Conservation (phyloP, 106 monocot genomes). For the Acorus gramineus region DNA sequence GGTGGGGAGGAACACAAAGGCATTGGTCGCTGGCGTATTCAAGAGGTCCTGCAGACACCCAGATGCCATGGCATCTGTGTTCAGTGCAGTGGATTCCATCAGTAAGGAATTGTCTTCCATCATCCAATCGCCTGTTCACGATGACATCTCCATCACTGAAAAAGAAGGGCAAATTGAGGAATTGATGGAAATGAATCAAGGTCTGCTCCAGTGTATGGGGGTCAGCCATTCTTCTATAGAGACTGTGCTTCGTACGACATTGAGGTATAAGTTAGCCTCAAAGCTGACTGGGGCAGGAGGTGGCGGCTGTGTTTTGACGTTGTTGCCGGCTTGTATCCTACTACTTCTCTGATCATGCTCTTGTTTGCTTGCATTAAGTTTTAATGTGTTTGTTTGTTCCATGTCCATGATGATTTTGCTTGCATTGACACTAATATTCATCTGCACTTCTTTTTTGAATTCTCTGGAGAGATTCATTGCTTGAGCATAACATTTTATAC, state of each 20-base stretch:
- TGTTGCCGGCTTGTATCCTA: slow-evolving; percentile 72
- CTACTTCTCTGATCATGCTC: no score
- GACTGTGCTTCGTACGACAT: slow-evolving; percentile 57
- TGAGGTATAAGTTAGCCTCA: slow-evolving; percentile 70
- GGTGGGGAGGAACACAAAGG: slow-evolving; percentile 84
- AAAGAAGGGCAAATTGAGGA: slow-evolving; percentile 73
- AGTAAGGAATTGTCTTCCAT: slow-evolving; percentile 57
- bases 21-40: slow-evolving; percentile 68
- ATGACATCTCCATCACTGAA: slow-evolving; percentile 46
- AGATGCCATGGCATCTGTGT: slow-evolving; percentile 72
- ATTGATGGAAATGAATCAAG: slow-evolving; percentile 96
- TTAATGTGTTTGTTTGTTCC: no score
- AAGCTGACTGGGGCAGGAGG: slow-evolving; percentile 97
- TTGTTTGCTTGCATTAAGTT: no score
- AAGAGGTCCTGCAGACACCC: slow-evolving; percentile 64
- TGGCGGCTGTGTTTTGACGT: slow-evolving; percentile 92
- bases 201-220: slow-evolving; percentile 83
- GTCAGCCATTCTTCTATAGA: slow-evolving; percentile 91
- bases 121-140: slow-evolving; percentile 42
- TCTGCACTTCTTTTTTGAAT: no score
- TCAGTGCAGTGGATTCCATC: slow-evolving; percentile 66
- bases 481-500: no score
- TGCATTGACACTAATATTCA: no score
- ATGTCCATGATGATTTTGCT: no score
- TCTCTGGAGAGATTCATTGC: no score